Evolutionary conservation across 495 filamentous ascomycete species (phyloP), one percentile per base, ranked within the genome.

Genomic region (Aeminium ludgeri): DNA sequence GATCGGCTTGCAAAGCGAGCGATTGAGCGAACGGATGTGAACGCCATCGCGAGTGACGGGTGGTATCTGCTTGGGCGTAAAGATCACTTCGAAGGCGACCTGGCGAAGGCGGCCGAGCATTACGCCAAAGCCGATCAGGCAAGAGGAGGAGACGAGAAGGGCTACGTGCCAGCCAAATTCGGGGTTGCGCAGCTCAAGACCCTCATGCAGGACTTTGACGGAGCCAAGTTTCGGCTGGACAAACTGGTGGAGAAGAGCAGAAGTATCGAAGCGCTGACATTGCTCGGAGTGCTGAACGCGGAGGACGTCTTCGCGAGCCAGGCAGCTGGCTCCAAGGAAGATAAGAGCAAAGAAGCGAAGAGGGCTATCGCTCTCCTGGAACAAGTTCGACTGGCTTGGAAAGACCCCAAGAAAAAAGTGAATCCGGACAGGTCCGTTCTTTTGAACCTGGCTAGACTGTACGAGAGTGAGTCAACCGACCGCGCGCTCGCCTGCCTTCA

Each of bases 51-150:
- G 1, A 93, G 85, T 56, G 89, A 97, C 52, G 89, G 87, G 16
- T 95, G 85, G 85, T 96, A 93, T 59, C 62, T 93, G 3, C 74
- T 96, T 11, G 89, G 82, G 10, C 68, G 86, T 33, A 94, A 91
- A 53, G 77, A 82, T 45, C 89, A 97, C 59, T 82, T 80, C 30
- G 59, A 58, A 15, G 70, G 73, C 17, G 74, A 94, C 37, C 52
- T 67, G 16, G 60, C 75, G 10, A 74, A 69, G 31, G 86, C 89
- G 5, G 65, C 64, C 10, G 82, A 91, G 40, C 89, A 74, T 55
- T 97, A 96, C 58, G 69, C 72, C 29, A 76, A 81, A 44, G 82
- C 91, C 1, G 91, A 97, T 55, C 76, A 82, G 52, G 82, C 89
- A 31, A 68, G 91, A 45, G 86, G 86, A 41, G 86, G 85, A 2